Evolutionary conservation across 2,329 filamentous ascomycete species (phyloP).

Genomic region (Fusarium sp.): DNA sequence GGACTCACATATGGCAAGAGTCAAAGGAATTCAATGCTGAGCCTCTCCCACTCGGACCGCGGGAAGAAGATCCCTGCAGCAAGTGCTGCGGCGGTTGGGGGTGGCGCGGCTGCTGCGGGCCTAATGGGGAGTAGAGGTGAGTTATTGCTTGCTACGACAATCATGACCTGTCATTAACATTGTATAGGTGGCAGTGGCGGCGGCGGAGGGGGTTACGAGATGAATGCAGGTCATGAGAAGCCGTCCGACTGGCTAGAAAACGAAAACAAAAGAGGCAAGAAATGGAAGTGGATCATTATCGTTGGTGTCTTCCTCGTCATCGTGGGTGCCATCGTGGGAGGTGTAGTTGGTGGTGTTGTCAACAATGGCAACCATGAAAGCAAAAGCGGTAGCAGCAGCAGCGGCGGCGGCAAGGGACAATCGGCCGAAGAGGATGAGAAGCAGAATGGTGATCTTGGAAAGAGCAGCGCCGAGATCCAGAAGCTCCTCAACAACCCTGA

Average conservation of each 20-base stretch:
- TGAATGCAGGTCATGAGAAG: constrained; percentile 62
- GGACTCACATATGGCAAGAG: constrained; percentile 66
- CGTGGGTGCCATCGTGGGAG: constrained; percentile 74
- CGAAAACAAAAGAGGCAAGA: constrained; percentile 67
- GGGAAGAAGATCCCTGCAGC: constrained; percentile 38
- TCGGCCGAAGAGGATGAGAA: constrained; percentile 66
- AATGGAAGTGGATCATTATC: constrained; percentile 74
- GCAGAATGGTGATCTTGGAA: constrained; percentile 73
- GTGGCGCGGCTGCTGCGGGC: constrained; percentile 53
- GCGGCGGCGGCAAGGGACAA: constrained; percentile 47
- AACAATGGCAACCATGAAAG: constrained; percentile 48
- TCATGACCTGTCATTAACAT: constrained; percentile 16
- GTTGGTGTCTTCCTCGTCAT: constrained; percentile 69
- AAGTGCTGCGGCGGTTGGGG: constrained; percentile 56
- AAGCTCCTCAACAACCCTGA: constrained; percentile 78
- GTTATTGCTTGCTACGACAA: neutral
- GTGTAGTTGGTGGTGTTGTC: constrained; percentile 75
- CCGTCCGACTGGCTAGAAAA: constrained; percentile 67
- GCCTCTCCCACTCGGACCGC: constrained; percentile 57
- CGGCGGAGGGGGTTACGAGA: constrained; percentile 43
- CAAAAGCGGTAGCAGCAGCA: constrained; percentile 7
- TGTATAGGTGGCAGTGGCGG: constrained; percentile 38
- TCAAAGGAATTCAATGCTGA: constrained; percentile 66
- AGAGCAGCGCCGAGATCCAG: constrained; percentile 81
- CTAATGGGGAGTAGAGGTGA: constrained; percentile 46